Conservation (phyloP, 371 early-diverging fungal species). For the Scutellospora calospora region DNA sequence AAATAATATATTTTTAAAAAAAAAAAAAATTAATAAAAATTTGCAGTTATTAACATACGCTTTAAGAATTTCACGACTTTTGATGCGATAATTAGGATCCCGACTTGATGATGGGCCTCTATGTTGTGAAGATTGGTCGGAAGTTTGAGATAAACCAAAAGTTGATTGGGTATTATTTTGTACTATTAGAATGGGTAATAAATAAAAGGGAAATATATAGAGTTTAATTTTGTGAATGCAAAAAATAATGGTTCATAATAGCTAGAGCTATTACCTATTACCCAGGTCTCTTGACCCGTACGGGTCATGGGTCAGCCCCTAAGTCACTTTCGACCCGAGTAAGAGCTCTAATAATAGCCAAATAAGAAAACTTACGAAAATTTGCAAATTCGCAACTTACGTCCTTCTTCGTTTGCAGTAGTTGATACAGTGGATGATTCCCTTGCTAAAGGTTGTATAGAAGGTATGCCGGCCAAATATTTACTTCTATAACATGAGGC, state of each 20-base stretch:
- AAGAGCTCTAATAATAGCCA: too few species aligned
- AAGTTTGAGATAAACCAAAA: background rate
- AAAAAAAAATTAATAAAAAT: background rate
- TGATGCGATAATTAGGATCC: slow-evolving; percentile 56
- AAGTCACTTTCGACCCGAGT: too few species aligned
- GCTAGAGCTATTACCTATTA: too few species aligned
- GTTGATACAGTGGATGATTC: slow-evolving; percentile 21
- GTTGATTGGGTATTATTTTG: slow-evolving; percentile 10
- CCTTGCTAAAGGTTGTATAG: background rate
- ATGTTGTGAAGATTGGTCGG: background rate
- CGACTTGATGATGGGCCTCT: slow-evolving; percentile 11
- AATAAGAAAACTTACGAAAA: slow-evolving; percentile 40
- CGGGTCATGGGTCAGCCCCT: too few species aligned
- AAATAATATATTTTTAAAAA: background rate
- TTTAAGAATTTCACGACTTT: slow-evolving; percentile 80
- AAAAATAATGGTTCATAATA: slow-evolving; percentile 7
- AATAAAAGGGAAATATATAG: background rate
- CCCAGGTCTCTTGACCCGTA: too few species aligned
- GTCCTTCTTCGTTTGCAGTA: slow-evolving; percentile 39
- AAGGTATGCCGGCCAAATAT: slow-evolving; percentile 15
- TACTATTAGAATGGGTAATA: background rate
- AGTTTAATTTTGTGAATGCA: slow-evolving; percentile 27
- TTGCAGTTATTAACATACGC: slow-evolving; percentile 60
- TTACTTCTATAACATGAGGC: slow-evolving; percentile 3
- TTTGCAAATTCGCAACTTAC: slow-evolving; percentile 44